Evolutionary conservation across 495 filamentous ascomycete species (phyloP).

Genomic region (Hypomontagnella monticulosa): DNA sequence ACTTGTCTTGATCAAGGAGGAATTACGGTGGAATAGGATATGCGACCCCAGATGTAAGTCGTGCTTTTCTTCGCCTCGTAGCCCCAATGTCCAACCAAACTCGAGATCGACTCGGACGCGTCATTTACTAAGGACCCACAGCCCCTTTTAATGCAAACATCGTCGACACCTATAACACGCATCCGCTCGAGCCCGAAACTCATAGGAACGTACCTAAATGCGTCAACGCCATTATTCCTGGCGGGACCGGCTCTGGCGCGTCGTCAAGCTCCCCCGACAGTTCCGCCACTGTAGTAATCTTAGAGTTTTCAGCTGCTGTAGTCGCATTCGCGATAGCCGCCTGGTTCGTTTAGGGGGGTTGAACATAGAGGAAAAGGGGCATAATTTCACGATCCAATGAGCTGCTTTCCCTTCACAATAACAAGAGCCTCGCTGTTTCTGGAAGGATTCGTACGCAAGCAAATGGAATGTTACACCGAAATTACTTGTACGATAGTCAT

Average conservation of each 20-base stretch:
- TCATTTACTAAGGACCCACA: constrained; percentile 4
- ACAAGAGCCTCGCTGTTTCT: neutral
- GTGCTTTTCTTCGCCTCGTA: neutral
- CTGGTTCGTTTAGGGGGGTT: neutral
- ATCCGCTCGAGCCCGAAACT: neutral
- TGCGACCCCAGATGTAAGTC: neutral
- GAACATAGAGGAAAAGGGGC: neutral
- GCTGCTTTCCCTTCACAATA: neutral
- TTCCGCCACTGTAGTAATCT: neutral
- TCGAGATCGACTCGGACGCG: neutral
- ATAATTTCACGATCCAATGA: neutral
- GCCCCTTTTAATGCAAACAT: neutral
- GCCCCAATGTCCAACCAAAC: too few species aligned
- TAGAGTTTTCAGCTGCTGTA: neutral
- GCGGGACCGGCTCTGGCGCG: neutral
- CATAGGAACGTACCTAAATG: constrained; percentile 7
- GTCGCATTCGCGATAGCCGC: constrained; percentile 10
- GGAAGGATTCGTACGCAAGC: neutral
- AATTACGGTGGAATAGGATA: neutral
- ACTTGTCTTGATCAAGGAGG: constrained; percentile 4
- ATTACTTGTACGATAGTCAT: constrained; percentile 19
- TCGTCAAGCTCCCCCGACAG: neutral
- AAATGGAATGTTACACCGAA: neutral
- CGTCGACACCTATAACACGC: neutral
- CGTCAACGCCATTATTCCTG: constrained; percentile 21